phyloP scores from a whole-genome alignment of 805 yeast genomes.

The Saturnispora bothae region DNA sequence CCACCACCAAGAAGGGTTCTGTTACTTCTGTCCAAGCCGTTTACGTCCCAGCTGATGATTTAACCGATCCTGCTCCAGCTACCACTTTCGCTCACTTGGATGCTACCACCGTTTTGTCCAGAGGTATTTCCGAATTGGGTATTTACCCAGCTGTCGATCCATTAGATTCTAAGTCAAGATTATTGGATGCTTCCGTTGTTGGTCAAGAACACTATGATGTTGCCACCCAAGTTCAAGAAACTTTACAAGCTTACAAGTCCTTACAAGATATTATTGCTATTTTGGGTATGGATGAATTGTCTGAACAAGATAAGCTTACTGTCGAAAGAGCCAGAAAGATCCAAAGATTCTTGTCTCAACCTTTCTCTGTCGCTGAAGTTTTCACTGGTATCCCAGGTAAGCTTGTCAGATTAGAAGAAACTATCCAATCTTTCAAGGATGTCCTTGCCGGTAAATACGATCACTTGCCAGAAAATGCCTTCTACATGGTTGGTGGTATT shows the following conservation, averaged over 20 bases:
- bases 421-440: constrained; percentile 89
- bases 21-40: constrained; percentile 99
- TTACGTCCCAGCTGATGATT: constrained; percentile 99
- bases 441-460: constrained; percentile 98
- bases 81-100: constrained; percentile 99
- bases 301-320: constrained; percentile 96
- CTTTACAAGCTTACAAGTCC: constrained; percentile 98
- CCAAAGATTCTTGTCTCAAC: constrained; percentile 99
- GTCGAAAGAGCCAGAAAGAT: constrained; percentile 99
- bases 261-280: constrained; percentile 99
- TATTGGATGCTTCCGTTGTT: constrained; percentile 92
- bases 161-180: constrained; percentile 97
- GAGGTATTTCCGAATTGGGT: constrained; percentile 99
- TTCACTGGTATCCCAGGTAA: constrained; percentile 99
- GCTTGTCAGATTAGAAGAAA: constrained; percentile 93
- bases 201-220: constrained; percentile 98
- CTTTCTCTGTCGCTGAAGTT: constrained; percentile 99
- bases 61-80: constrained; percentile 99
- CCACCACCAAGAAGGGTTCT: constrained; percentile 99
- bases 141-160: constrained; percentile 99
- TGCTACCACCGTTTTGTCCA: constrained; percentile 98
- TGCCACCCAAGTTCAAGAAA: constrained; percentile 93
- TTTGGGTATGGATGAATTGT: constrained; percentile 99
- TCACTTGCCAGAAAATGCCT: constrained; percentile 97
- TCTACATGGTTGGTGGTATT: constrained; percentile 99